Evolutionary conservation across 2,329 filamentous ascomycete genomes (phyloP).

Genomic region (Alternaria dauci): DNA sequence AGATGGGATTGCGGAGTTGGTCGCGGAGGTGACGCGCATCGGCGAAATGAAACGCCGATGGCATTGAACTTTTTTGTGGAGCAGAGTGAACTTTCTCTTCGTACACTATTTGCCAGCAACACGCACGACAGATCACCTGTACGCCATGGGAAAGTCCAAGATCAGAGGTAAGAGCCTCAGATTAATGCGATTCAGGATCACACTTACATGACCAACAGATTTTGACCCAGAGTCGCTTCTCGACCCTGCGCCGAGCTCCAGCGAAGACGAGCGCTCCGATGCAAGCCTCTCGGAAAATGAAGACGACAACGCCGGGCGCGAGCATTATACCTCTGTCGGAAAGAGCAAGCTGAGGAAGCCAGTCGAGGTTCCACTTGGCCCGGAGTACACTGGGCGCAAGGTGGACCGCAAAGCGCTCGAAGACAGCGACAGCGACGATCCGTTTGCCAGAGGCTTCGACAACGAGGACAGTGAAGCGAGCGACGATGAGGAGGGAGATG

Average conservation of each 20-base stretch:
- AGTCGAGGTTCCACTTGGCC: constrained; percentile 73
- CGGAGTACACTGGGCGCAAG: constrained; percentile 79
- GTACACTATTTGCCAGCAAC: constrained; percentile 6
- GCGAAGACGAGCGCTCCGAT: constrained; percentile 64
- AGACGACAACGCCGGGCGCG: constrained; percentile 70
- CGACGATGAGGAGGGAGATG: constrained; percentile 41
- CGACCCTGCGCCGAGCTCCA: constrained; percentile 64
- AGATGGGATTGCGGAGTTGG: constrained; percentile 28
- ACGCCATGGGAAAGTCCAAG: constrained; percentile 44
- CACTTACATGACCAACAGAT: constrained; percentile 60
- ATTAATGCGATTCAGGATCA: neutral
- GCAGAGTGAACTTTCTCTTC: constrained; percentile 31
- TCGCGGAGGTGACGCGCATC: constrained; percentile 36
- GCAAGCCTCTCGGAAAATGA: constrained; percentile 54
- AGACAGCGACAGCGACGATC: constrained; percentile 63
- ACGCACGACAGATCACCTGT: neutral
- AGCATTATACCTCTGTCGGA: constrained; percentile 85
- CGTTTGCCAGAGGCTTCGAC: constrained; percentile 55
- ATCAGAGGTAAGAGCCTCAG: constrained; percentile 29
- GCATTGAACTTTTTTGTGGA: constrained; percentile 44
- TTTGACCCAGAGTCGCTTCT: constrained; percentile 78
- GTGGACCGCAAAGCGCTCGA: constrained; percentile 73
- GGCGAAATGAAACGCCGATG: constrained; percentile 24
- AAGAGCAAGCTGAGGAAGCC: constrained; percentile 85
- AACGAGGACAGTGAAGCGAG: constrained; percentile 53